phyloP scores from a whole-genome alignment of 257 asterid genomes.

The Scutellaria galericulata region DNA sequence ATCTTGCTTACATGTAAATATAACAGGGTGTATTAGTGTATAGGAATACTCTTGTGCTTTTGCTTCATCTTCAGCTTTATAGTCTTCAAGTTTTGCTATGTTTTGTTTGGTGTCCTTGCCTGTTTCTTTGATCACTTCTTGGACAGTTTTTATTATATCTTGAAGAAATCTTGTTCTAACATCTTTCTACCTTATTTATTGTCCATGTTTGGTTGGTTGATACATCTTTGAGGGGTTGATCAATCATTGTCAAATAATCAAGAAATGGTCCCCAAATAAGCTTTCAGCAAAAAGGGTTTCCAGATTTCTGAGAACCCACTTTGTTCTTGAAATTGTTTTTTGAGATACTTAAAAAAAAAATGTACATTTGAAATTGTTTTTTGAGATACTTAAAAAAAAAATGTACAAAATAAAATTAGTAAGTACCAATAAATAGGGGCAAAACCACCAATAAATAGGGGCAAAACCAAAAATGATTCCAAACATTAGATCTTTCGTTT shows the following conservation, averaged over 20 bases:
- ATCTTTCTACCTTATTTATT: neutral
- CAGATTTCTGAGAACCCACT: constrained; percentile 1
- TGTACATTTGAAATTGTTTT: neutral
- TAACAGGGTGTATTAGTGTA: constrained; percentile 42
- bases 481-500: neutral
- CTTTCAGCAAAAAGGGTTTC: neutral
- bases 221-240: too few species aligned
- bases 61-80: constrained; percentile 36
- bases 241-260: too few species aligned
- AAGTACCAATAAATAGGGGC: neutral
- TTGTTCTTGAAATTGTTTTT: neutral
- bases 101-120: constrained; percentile 23
- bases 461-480: neutral
- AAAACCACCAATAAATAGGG: neutral
- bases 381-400: neutral
- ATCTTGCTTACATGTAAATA: constrained; percentile 40
- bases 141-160: neutral
- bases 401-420: neutral
- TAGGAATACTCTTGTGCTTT: constrained; percentile 15
- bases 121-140: constrained; percentile 26
- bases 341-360: neutral
- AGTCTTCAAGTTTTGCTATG: constrained; percentile 12
- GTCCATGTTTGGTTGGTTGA: neutral
- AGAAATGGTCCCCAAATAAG: too few species aligned
- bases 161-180: neutral